Conservation (phyloP, 73 alveolate species). For the Tetrahymena borealis region DNA sequence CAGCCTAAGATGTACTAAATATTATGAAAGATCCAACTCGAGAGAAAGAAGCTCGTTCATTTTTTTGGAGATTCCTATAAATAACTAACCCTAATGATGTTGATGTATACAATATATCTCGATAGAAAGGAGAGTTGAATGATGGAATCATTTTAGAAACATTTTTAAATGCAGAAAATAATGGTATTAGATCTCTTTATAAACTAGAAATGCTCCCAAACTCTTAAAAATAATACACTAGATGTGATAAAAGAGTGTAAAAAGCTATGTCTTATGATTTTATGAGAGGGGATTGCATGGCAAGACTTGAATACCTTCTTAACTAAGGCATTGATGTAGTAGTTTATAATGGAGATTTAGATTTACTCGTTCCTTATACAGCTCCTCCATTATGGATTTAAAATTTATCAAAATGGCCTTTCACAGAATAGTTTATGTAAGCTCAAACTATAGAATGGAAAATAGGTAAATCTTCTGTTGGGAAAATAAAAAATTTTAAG, state of each 20-base stretch:
- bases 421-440: background rate
- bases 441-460: background rate
- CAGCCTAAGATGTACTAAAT: slow-evolving; percentile 2
- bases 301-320: slow-evolving; percentile 9
- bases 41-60: slow-evolving; percentile 2
- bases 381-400: slow-evolving; percentile 21
- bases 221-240: background rate
- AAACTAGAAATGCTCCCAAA: background rate
- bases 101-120: background rate
- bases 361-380: slow-evolving; percentile 16
- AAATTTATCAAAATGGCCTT: background rate
- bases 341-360: slow-evolving; percentile 28
- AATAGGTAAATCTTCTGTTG: background rate
- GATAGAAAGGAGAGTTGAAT: background rate
- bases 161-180: slow-evolving; percentile 9
- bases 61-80: background rate
- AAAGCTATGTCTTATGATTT: slow-evolving; percentile 18
- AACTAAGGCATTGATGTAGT: background rate
- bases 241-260: slow-evolving; percentile 13
- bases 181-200: background rate
- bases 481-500: slow-evolving; percentile 8
- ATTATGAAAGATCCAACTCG: slow-evolving; percentile 2
- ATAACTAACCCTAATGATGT: background rate
- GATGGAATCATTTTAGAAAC: background rate
- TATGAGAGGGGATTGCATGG: slow-evolving; percentile 21